Percentiles rank a stretch among this genome's conserved stretches.
These are phyloP conservation scores for Echium plantagineum DNA, from an alignment of 257 asterid species.

Conservation along the genomic window DNA sequence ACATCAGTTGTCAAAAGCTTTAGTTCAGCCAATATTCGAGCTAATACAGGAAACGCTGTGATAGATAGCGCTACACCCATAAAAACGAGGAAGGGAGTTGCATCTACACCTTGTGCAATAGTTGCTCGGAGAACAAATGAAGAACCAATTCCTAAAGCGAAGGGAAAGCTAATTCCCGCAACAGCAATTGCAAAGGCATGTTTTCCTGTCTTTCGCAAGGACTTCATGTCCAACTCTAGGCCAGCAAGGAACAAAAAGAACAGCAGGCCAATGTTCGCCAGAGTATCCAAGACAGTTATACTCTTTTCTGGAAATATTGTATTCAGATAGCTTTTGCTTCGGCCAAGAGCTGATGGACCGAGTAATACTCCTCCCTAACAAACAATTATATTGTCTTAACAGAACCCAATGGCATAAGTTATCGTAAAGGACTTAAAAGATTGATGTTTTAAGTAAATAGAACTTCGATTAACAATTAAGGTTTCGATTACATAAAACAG, in stretches of 20 bases:
- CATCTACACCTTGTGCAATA: conserved; percentile 28
- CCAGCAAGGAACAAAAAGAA: conserved; percentile 75
- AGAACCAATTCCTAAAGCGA: conserved; percentile 61
- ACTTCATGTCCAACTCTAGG: conserved; percentile 44
- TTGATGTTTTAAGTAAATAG: background rate
- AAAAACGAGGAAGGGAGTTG: conserved; percentile 49
- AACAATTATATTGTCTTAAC: background rate
- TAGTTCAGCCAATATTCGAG: conserved; percentile 77
- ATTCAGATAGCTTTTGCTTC: conserved; percentile 31
- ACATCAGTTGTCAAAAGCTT: conserved; percentile 73
- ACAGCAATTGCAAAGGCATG: conserved; percentile 58
- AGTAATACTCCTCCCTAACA: conserved; percentile 70
- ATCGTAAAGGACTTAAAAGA: background rate
- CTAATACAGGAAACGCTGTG: conserved; percentile 79
- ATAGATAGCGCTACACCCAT: conserved; percentile 88
- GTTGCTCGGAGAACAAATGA: conserved; percentile 44
- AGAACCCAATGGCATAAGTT: background rate
- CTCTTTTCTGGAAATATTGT: conserved; percentile 56
- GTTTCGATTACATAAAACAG: background rate
- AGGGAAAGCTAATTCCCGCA: conserved; percentile 64
- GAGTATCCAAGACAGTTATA: conserved; percentile 60
- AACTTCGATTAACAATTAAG: background rate
- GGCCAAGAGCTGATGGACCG: conserved; percentile 82
- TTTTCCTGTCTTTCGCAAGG: conserved; percentile 45
- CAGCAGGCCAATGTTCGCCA: conserved; percentile 70